phyloP scores from a whole-genome alignment of 2,329 filamentous ascomycete genomes.

The Colletotrichum salicis region DNA sequence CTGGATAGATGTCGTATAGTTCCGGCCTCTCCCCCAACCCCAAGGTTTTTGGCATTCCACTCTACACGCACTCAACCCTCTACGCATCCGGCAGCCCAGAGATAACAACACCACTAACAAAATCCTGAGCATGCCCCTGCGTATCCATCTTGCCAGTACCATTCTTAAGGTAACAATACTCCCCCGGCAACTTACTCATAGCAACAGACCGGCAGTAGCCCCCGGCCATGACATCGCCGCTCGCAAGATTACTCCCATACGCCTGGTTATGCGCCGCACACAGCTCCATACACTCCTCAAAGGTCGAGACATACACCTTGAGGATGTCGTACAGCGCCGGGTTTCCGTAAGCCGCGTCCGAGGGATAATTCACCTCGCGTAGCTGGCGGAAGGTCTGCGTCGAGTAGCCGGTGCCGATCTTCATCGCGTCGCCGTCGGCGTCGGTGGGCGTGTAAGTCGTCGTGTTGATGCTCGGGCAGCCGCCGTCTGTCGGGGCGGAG shows the following conservation, averaged over 20 bases:
- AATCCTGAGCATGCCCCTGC: constrained; percentile 16
- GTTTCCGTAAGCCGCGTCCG: constrained; percentile 33
- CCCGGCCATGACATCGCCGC: background rate
- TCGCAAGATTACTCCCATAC: constrained; percentile 14
- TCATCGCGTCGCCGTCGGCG: constrained; percentile 11
- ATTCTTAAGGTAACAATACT: constrained; percentile 40
- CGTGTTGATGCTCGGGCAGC: constrained; percentile 36
- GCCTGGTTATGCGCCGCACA: constrained; percentile 35
- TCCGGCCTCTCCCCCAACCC: too few species aligned
- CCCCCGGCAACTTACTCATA: constrained; percentile 37
- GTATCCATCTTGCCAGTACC: constrained; percentile 36
- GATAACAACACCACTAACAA: constrained; percentile 32
- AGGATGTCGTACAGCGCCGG: constrained; percentile 35
- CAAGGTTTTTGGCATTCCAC: background rate
- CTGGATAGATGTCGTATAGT: fast-evolving
- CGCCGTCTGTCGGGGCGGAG: constrained; percentile 35
- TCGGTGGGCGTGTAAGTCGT: constrained; percentile 35
- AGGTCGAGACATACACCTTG: constrained; percentile 36
- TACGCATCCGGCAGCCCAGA: background rate
- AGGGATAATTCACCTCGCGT: constrained; percentile 37
- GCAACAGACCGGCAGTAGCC: constrained; percentile 35
- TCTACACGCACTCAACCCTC: background rate
- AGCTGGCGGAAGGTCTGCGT: constrained; percentile 32
- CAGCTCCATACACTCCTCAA: constrained; percentile 37
- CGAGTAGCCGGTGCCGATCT: background rate